Base-by-base conservation (phyloP, 805 yeast species). In the Middelhovenomyces tepae region DNA sequence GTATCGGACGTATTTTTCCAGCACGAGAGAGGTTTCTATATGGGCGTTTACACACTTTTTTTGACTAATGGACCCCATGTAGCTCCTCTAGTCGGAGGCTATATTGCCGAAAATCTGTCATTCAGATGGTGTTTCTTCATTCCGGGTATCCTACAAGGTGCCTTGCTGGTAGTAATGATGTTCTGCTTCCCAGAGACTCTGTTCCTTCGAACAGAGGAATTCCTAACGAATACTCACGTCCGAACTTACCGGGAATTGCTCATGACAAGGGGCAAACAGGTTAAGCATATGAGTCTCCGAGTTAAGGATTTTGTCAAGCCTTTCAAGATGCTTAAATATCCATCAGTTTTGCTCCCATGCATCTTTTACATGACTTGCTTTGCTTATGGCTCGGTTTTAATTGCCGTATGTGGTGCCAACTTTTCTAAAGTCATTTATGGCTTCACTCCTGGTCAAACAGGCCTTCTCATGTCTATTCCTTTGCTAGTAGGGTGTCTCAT, bases 61-160 rank as follows among this genome's bases (percentile, higher is more conserved):
- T 66, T 69, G 2, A 66, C 64, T 24, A 51, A 61, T 28, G 75
- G 74, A 9, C 72, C 72, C 2, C 54, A 64, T 4, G 29, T 65
- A 13, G 74, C 73, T 9, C 75, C 76, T 1, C 42, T 71, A 8
- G 41, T 71, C 23, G 75, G 75, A 21, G 61, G 81, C 25, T 65
- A 60, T 36, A 57, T 75, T 40, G 75, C 71, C 36, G 78, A 71
- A 46, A 55, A 67, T 40, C 65, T 60, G 9, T 70, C 77, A 17
- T 77, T 83, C 84, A 67, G 83, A 60, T 77, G 82, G 83, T 26
- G 29, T 17, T 23, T 27, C 11, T 23, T 27, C 22, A 15, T 26
- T 22, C 31, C 35, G 6, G 35, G 31, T 9, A 26, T 32, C 6
- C 27, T 30, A 11, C 32, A 20, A 11, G 35, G 31, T 5, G 11